These are phyloP conservation scores for Lotus japonicus DNA, from an alignment of 306 rosid genomes.

Conservation along the genomic window DNA sequence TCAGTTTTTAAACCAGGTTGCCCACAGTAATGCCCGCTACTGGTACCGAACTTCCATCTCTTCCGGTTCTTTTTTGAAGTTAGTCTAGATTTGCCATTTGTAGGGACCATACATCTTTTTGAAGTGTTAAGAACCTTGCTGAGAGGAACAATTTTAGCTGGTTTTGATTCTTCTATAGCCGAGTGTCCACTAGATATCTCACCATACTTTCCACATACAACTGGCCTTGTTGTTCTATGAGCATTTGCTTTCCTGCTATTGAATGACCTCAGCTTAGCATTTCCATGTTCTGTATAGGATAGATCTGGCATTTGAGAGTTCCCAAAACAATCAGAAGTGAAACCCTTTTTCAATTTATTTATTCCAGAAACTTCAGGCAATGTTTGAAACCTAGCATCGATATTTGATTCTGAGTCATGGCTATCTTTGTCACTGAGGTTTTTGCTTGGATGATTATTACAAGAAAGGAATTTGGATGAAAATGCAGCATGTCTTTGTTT, in stretches of 20 bases:
- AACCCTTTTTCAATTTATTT: slow-evolving; percentile 36
- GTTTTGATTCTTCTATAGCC: slow-evolving; percentile 26
- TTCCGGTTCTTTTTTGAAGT: slow-evolving; percentile 28
- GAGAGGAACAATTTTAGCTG: slow-evolving; percentile 57
- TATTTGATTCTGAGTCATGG: slow-evolving; percentile 21
- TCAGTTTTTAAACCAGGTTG: slow-evolving; percentile 20
- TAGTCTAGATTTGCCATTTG: slow-evolving; percentile 13
- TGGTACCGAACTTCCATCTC: slow-evolving; percentile 18
- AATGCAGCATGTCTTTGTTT: slow-evolving; percentile 8
- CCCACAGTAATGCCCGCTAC: slow-evolving; percentile 8
- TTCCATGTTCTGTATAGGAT: slow-evolving; percentile 20
- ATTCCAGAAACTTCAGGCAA: slow-evolving; percentile 26
- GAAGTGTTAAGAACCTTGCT: slow-evolving; percentile 41
- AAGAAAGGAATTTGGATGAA: slow-evolving; percentile 23
- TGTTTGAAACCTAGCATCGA: slow-evolving; percentile 23
- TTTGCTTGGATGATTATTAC: slow-evolving; percentile 26
- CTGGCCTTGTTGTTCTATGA: slow-evolving; percentile 38
- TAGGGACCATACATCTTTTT: slow-evolving; percentile 32
- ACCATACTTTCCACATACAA: slow-evolving; percentile 59
- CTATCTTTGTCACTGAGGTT: slow-evolving; percentile 15
- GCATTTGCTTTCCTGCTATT: slow-evolving; percentile 22
- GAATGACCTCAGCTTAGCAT: slow-evolving; percentile 15
- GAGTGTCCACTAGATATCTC: slow-evolving; percentile 34
- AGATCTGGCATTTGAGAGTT: slow-evolving; percentile 22
- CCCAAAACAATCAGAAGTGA: slow-evolving; percentile 18